Base-by-base conservation (phyloP, 768 basidiomycete species). In the Vararia minispora region DNA sequence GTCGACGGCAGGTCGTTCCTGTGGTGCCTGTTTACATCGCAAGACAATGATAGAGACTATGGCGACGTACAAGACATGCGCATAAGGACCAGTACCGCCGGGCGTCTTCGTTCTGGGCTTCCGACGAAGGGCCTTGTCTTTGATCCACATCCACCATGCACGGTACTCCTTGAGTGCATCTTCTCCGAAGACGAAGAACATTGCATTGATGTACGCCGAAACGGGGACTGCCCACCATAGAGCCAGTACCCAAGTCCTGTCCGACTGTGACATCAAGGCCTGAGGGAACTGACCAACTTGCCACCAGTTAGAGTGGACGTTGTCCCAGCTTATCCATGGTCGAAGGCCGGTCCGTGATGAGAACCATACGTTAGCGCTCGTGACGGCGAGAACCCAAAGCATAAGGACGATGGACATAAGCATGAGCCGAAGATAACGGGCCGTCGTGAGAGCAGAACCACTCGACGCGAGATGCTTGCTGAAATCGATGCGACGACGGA, bases 291-390 rank as follows among this genome's bases (percentile, higher is more conserved):
- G 20, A 39, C 34, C 34, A 23, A 35, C 26, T 10, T 2, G 18
- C n/a, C 32, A 43, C 27, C 68, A 65, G 20, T 63, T 38, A 6
- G 53, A 53, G 43, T 79, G 77, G 2, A 69, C 69, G 23, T 54
- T 43, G 1, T 40, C 48, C 70, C 74, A 78, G 18, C 60, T 69
- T 22, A 55, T 53, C 61, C 66, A 74, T 2, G 65, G 55, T 12
- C 60, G 31, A 37, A 52, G 50, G 42, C 37, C 27, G 24, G 52
- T 46, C 22, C 20, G 20, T 21, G 14, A 37, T 25, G 26, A 28
- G 14, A 6, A 28, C 14, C 6, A 16, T 17, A 9, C 26, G 36
- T 16, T 16, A 28, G 25, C 27, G 21, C 13, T 28, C 20, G 16
- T 17, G 16, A 7, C 16, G 18, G 26, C 28, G 28, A 14, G 20